Conservation (phyloP, 768 basidiomycete species). For the Lactarius deliciosus region DNA sequence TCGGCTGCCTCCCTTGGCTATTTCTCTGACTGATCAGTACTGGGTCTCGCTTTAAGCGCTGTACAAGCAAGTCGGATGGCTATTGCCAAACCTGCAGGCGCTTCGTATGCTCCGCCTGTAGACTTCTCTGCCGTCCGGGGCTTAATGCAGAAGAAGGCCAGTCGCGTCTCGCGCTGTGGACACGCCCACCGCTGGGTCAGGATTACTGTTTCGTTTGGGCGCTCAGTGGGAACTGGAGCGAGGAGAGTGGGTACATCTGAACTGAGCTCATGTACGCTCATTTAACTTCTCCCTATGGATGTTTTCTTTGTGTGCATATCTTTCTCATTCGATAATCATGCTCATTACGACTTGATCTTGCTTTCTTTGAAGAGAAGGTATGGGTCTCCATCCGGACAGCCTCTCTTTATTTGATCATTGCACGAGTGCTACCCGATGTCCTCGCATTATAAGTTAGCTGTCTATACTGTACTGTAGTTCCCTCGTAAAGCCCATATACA, state of each 20-base stretch:
- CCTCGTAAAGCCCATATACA: not conserved
- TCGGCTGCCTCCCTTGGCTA: rapidly evolving
- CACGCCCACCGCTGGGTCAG: conserved; percentile 33
- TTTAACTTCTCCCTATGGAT: not conserved
- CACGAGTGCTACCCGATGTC: not conserved
- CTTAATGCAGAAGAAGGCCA: conserved; percentile 38
- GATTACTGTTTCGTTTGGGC: conserved; percentile 34
- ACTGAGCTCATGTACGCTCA: not conserved
- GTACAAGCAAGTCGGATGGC: conserved; percentile 33
- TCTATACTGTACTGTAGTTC: not conserved
- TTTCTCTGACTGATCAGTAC: not conserved
- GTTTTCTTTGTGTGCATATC: not conserved
- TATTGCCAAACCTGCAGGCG: conserved; percentile 33
- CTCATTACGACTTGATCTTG: not conserved
- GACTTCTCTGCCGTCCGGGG: conserved; percentile 42
- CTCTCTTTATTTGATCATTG: not conserved
- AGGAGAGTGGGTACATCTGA: conserved; percentile 2
- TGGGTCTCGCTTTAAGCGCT: conserved; percentile 31
- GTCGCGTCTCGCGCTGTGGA: conserved; percentile 33
- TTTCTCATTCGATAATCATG: not conserved
- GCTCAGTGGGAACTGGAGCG: conserved; percentile 32
- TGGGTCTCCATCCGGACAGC: not conserved
- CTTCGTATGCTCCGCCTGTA: conserved; percentile 35
- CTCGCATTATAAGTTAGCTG: not conserved
- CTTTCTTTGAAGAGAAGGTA: not conserved